These are phyloP conservation scores for Furcasterigmium sp. DNA, from an alignment of 2,329 filamentous ascomycete species.

Conservation along the genomic window DNA sequence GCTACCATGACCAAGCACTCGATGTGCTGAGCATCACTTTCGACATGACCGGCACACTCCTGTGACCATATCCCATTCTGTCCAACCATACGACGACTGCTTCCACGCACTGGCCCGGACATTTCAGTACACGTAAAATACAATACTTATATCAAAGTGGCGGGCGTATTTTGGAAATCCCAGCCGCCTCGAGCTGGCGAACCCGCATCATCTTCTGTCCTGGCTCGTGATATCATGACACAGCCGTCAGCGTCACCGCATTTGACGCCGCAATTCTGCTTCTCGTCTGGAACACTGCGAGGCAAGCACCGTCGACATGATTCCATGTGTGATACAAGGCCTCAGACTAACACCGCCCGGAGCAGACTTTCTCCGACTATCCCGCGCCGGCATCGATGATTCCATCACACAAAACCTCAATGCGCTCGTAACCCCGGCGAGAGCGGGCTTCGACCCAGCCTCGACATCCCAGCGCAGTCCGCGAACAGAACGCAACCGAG, in stretches of 20 bases:
- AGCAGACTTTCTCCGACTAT: conserved; percentile 84
- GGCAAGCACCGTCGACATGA: conserved; percentile 38
- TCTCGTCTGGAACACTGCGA: conserved; percentile 62
- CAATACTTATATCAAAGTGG: conserved; percentile 31
- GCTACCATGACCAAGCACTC: no score
- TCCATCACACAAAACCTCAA: conserved; percentile 92
- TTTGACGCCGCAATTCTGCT: conserved; percentile 73
- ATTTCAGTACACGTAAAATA: no score
- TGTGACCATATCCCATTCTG: no score
- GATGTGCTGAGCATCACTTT: no score
- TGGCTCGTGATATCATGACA: conserved; percentile 35
- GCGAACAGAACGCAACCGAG: conserved; percentile 42
- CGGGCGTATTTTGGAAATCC: conserved; percentile 43
- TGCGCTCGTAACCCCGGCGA: conserved; percentile 72
- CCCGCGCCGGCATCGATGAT: conserved; percentile 81
- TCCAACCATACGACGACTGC: no score
- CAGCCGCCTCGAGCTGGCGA: conserved; percentile 31
- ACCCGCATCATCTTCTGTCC: conserved; percentile 19
- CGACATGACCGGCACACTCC: no score
- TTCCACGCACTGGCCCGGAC: no score
- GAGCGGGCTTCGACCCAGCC: conserved; percentile 68
- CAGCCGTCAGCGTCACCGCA: conserved; percentile 39
- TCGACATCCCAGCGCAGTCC: conserved; percentile 64
- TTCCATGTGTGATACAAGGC: no score
- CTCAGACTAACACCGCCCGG: not conserved